phyloP scores from a whole-genome alignment of 192 early-diverging fungal genomes.

The Pilobolus umbonatus region DNA sequence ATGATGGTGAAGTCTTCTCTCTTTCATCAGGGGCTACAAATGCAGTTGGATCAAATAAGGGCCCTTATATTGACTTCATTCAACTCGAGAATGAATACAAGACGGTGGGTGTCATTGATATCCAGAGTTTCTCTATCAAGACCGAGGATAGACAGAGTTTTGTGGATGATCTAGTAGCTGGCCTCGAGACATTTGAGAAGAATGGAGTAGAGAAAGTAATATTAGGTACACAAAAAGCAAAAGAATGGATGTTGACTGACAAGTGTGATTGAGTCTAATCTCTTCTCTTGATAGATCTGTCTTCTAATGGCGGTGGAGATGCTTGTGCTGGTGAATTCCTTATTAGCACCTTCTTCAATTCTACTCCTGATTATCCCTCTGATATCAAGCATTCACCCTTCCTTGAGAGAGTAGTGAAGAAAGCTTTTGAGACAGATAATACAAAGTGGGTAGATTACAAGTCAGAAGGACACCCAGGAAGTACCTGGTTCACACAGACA shows the following conservation, averaged over 20 bases:
- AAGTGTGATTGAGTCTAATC: background rate
- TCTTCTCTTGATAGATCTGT: constrained; percentile 13
- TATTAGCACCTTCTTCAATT: constrained; percentile 27
- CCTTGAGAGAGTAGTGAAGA: constrained; percentile 22
- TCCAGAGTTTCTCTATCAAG: constrained; percentile 30
- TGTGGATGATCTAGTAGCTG: constrained; percentile 19
- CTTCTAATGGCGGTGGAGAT: constrained; percentile 34
- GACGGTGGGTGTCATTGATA: constrained; percentile 29
- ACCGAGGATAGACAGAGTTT: constrained; percentile 23
- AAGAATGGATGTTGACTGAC: too few species aligned
- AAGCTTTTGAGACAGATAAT: constrained; percentile 12
- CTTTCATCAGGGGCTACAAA: constrained; percentile 5
- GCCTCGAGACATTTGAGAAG: constrained; percentile 22
- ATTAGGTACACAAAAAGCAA: constrained; percentile 3
- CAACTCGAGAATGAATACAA: constrained; percentile 15
- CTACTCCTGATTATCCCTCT: constrained; percentile 31
- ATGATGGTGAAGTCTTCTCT: constrained; percentile 25
- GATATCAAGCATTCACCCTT: constrained; percentile 33
- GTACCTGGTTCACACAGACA: constrained; percentile 26
- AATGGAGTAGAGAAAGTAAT: constrained; percentile 31
- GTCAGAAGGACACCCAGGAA: constrained; percentile 5
- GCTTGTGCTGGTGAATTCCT: constrained; percentile 36
- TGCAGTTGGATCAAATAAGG: background rate
- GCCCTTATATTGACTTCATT: constrained; percentile 21
- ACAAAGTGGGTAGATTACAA: constrained; percentile 34